These are phyloP conservation scores for Penicillium desertorum DNA, from an alignment of 495 filamentous ascomycete species.

Conservation along the genomic window DNA sequence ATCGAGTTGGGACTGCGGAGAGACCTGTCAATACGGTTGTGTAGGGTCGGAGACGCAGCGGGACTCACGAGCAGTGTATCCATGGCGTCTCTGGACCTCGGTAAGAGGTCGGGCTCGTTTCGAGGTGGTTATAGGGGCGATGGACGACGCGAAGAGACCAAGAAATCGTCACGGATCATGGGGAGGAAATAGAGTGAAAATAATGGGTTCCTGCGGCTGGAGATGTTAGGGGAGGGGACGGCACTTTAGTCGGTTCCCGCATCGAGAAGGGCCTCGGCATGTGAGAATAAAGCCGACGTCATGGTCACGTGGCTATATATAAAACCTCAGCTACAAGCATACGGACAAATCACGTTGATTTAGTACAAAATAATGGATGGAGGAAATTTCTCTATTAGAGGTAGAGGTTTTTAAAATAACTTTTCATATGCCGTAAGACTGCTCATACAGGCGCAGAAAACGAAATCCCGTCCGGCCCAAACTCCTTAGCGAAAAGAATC, in stretches of 20 bases:
- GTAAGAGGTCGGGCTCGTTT: slow-evolving; percentile 29
- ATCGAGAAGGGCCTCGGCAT: slow-evolving; percentile 44
- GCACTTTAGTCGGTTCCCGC: slow-evolving; percentile 34
- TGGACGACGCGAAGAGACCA: slow-evolving; percentile 15
- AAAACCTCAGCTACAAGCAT: not conserved
- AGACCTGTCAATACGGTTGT: slow-evolving; percentile 6
- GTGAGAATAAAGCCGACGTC: slow-evolving; percentile 44
- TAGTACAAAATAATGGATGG: slow-evolving; percentile 2
- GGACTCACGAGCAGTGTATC: slow-evolving; percentile 41
- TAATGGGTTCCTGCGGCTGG: slow-evolving; percentile 9
- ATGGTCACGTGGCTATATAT: slow-evolving; percentile 39
- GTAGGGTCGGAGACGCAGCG: slow-evolving; percentile 9
- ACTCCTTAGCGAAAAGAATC: slow-evolving; percentile 34
- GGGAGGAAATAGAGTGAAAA: slow-evolving; percentile 15
- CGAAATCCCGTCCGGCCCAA: slow-evolving; percentile 31
- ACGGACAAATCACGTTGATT: not conserved
- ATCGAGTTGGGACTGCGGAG: slow-evolving; percentile 52
- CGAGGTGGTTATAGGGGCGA: slow-evolving; percentile 16
- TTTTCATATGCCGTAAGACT: slow-evolving; percentile 32
- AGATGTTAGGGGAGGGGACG: slow-evolving; percentile 19
- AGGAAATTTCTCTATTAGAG: slow-evolving; percentile 15
- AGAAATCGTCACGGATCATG: slow-evolving; percentile 7
- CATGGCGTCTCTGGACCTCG: slow-evolving; percentile 42
- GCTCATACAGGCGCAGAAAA: slow-evolving; percentile 25
- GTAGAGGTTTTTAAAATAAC: slow-evolving; percentile 22